These are phyloP conservation scores for Patellifolia procumbens DNA, from an alignment of 179 eudicot genomes.

Conservation along the genomic window DNA sequence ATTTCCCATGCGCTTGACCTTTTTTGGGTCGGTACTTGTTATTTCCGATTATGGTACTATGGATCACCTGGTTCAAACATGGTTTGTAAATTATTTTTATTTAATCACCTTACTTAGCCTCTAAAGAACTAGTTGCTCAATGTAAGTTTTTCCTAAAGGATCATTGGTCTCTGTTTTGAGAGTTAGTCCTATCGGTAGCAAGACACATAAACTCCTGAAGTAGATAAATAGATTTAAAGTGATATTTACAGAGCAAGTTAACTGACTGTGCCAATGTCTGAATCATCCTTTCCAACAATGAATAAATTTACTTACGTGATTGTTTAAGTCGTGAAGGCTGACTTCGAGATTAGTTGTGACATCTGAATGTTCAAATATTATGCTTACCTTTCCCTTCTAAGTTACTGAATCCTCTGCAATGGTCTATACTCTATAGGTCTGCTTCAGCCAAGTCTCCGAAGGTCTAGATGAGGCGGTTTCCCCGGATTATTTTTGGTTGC, in stretches of 20 bases:
- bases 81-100: background rate
- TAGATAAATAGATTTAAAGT: too few relatives aligned
- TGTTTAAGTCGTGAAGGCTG: too few relatives aligned
- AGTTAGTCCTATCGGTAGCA: background rate
- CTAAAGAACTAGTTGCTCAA: background rate
- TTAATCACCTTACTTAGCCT: background rate
- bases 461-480: constrained; percentile 18
- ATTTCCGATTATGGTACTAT: too few relatives aligned
- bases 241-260: too few relatives aligned
- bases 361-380: background rate
- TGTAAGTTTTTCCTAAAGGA: background rate
- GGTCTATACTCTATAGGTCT: constrained; percentile 24
- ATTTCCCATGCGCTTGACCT: background rate
- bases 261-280: too few relatives aligned
- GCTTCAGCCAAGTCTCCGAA: constrained; percentile 21
- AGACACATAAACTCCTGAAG: too few relatives aligned
- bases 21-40: background rate
- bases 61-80: background rate
- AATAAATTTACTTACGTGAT: background rate
- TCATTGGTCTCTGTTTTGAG: background rate
- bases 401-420: background rate
- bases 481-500: constrained; percentile 6
- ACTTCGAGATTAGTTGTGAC: too few relatives aligned
- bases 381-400: background rate
- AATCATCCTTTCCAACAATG: background rate